phyloP scores from a whole-genome alignment of 2,329 filamentous ascomycete species.

The Ambrosiella beaveri region DNA sequence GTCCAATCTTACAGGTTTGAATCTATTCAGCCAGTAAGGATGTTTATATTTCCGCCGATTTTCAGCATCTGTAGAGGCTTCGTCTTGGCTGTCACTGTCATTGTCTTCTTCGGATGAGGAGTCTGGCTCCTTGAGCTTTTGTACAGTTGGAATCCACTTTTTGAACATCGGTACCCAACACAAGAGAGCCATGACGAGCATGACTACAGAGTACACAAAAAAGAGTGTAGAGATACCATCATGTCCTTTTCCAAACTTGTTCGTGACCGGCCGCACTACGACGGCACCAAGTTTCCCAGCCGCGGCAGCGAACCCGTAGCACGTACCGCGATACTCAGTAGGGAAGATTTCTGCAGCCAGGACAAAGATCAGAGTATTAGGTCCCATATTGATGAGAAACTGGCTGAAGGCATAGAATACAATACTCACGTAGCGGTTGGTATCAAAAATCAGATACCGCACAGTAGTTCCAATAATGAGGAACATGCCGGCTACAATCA shows the following conservation, averaged over 20 bases:
- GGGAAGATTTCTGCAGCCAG: conserved; percentile 20
- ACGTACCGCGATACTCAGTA: conserved; percentile 19
- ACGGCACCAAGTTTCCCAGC: conserved; percentile 19
- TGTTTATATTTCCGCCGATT: background rate
- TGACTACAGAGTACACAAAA: conserved; percentile 9
- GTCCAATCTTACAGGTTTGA: conserved; percentile 1
- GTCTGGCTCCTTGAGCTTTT: background rate
- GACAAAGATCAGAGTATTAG: conserved; percentile 19
- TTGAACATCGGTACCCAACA: conserved; percentile 1
- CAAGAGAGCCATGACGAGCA: conserved; percentile 4
- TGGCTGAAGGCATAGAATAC: conserved; percentile 16
- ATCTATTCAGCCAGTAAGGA: background rate
- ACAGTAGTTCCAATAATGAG: conserved; percentile 14
- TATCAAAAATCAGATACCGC: conserved; percentile 8
- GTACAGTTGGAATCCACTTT: conserved; percentile 5
- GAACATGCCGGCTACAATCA: conserved; percentile 14
- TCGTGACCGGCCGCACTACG: conserved; percentile 14
- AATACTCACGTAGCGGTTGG: conserved; percentile 5
- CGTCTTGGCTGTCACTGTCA: background rate
- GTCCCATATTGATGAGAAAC: conserved; percentile 18
- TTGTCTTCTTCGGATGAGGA: background rate
- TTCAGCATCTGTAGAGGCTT: background rate
- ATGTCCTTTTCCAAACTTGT: conserved; percentile 8
- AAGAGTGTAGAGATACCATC: conserved; percentile 6
- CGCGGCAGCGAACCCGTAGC: conserved; percentile 19